Percentiles rank a stretch among this genome's conserved stretches.
phyloP scores from a whole-genome alignment of 192 early-diverging fungal species.

The Backusella sp. region DNA sequence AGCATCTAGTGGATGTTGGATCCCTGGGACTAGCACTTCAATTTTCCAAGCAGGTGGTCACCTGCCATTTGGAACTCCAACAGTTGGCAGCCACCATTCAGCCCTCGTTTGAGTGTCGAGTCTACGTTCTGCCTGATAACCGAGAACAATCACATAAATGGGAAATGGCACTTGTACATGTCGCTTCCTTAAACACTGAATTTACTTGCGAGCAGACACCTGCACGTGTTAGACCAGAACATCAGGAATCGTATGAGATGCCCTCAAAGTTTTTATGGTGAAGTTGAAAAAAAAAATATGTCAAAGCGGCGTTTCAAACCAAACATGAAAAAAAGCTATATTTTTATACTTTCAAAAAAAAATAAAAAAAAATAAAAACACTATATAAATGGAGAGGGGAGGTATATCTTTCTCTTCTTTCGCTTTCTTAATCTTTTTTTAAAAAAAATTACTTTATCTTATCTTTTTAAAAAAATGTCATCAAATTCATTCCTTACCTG shows the following conservation, averaged over 20 bases:
- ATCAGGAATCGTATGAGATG: neutral
- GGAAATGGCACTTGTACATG: constrained; percentile 28
- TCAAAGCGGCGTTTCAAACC: neutral
- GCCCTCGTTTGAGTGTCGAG: constrained; percentile 14
- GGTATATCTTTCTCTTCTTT: neutral
- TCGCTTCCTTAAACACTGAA: constrained; percentile 9
- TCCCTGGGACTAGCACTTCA: constrained; percentile 27
- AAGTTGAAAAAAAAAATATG: neutral
- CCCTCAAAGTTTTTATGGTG: constrained; percentile 4
- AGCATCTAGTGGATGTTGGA: constrained; percentile 32
- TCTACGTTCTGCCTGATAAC: constrained; percentile 34
- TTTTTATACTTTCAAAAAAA: neutral
- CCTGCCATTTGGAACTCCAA: neutral
- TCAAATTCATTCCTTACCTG: constrained; percentile 44
- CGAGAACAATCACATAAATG: constrained; percentile 13
- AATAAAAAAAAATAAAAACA: neutral
- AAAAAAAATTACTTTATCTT: neutral
- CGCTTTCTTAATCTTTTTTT: neutral
- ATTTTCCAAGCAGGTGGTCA: constrained; percentile 17
- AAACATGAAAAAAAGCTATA: neutral
- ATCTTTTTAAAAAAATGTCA: neutral
- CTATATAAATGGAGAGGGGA: neutral
- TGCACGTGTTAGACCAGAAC: neutral
- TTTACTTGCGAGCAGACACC: constrained; percentile 6
- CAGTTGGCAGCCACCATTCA: neutral